Evolutionary conservation across 805 yeast species (phyloP), one percentile per base, ranked within the genome.

Genomic region (Monosporozyma yasuniensis): DNA sequence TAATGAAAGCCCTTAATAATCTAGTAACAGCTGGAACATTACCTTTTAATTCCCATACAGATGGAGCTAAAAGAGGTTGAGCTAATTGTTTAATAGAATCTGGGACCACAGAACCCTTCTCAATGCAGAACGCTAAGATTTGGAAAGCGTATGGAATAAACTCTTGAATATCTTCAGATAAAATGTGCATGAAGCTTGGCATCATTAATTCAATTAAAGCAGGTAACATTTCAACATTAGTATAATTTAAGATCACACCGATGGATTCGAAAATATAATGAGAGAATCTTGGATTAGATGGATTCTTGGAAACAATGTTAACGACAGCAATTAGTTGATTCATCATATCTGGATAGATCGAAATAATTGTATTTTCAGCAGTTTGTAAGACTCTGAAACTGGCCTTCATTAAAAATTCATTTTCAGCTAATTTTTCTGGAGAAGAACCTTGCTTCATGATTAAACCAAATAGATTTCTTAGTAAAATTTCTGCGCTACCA

Each of bases 81-180:
- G 88, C 74, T 46, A 93, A 72, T 50, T 77, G 81, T 50, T 74
- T 77, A 61, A 80, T 87, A 28, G 80, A 72, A 0, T 70, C 75
- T 1, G 97, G 93, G 22, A 93, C 71, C 1, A 75, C 71, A 0
- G 68, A 57, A 1, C 56, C 56, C 19, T 72, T 70, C 56, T 86
- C 95, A 43, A 93, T 72, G 54, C 87, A 66, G 62, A 71, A 88
- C 1, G 97, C 83, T 51, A 93, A 72, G n/a, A 93, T 75, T 70
- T 93, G 99, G 68, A 95, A 84, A 5, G 84, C 81, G 61, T 93
- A 93, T 10, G 98, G 97, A 16, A 87, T 81, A 63, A 93, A 93
- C 69, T 93, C 99, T 58, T 90, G 91, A 44, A 93, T 85, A 59
- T 93, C 98, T 47, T 81, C 80, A 19, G 86, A 83, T 50, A 93